Base-by-base conservation (phyloP, 257 asterid genomes). In the Craterostigma plantagineum region DNA sequence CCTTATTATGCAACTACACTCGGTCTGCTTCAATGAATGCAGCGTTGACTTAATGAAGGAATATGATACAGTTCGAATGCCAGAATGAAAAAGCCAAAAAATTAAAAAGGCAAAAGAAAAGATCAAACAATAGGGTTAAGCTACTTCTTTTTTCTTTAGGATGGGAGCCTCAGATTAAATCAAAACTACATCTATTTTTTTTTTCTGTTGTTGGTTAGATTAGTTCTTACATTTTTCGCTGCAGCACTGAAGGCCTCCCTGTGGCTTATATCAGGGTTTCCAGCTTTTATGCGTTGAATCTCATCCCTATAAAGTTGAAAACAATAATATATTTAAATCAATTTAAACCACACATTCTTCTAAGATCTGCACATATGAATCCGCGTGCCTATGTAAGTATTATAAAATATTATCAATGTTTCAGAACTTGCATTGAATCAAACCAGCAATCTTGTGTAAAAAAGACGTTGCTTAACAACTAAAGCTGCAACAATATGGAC, bases 171-270 rank as follows among this genome's bases (percentile, higher is more conserved):
- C 30, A 2, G 30, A 23, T 23, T 23, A 23, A 23, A 23, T 23
- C 4, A 23, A 23, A n/a, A n/a, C n/a, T n/a, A n/a, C 2, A 23
- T 23, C 30, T 23, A 23, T 23, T 23, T 2, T 23, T 23, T 49
- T 35, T n/a, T n/a, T n/a, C n/a, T n/a, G n/a, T n/a, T n/a, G n/a
- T 49, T 42, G 23, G 16, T 44, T 64, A 23, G 30, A 51, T 65
- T 70, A 77, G 72, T 71, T 76, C 95, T 71, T 72, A 87, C 97
- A 76, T 87, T 87, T 71, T 87, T 87, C 46, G 97, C 97, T 49
- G 97, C 97, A 4, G 97, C 97, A 59, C 97, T 87, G 72, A 87
- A 87, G 51, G 97, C 97, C 64, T 87, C 95, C 76, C 97, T 87
- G 72, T 87, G 97, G 53, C 95, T 87, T 15, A 87, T 87, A 79